Conservation (phyloP, 1,284 basidiomycete species). For the Paramarasmius palmivorus region DNA sequence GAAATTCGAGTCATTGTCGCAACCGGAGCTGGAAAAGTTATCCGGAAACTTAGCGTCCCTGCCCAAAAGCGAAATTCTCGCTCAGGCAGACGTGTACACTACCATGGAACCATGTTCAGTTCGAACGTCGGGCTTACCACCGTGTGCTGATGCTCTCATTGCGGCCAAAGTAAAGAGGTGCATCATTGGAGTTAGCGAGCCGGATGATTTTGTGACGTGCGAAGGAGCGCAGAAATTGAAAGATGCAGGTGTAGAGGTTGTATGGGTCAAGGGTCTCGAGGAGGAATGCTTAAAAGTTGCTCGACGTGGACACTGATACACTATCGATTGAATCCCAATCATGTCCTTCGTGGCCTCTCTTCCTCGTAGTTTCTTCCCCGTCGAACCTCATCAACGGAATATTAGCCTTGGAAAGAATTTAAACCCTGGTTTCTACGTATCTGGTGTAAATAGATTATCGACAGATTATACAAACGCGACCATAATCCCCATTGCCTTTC, state of each 20-base stretch:
- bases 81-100: constrained; percentile 79
- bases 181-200: constrained; percentile 91
- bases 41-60: constrained; percentile 36
- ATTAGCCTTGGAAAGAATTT: no score
- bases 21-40: constrained; percentile 40
- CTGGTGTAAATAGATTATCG: constrained; percentile 22
- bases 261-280: constrained; percentile 74
- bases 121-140: constrained; percentile 83
- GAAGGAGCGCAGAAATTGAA: constrained; percentile 81
- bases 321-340: no score
- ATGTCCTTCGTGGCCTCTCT: no score
- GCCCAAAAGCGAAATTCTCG: constrained; percentile 40
- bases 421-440: not conserved
- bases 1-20: constrained; percentile 51
- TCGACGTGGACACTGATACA: constrained; percentile 51
- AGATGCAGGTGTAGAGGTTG: constrained; percentile 75
- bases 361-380: no score
- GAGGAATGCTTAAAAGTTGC: constrained; percentile 78
- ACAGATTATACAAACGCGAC: constrained; percentile 45
- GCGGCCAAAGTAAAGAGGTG: constrained; percentile 72
- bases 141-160: constrained; percentile 88
- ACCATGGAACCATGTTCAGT: constrained; percentile 97
- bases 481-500: constrained; percentile 41
- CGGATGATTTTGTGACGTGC: constrained; percentile 93
- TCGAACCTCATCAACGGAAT: no score